These are phyloP conservation scores for Magnolia kwangsiensis DNA, from an alignment of 164 flowering plant genomes.

Conservation along the genomic window DNA sequence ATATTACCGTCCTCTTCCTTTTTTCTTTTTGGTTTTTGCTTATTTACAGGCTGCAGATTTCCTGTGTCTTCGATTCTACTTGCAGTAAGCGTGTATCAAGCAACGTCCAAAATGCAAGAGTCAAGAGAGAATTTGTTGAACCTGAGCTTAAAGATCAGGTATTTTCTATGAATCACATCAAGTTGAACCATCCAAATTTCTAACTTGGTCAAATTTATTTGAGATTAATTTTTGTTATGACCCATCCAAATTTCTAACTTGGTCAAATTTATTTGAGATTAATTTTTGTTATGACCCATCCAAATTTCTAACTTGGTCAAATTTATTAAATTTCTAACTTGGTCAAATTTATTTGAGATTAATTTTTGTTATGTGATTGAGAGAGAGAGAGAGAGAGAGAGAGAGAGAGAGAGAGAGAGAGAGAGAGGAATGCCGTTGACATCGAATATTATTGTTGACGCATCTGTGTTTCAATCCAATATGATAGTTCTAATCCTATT, in stretches of 20 bases:
- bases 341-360: no score
- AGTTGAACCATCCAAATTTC: no score
- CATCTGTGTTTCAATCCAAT: background rate
- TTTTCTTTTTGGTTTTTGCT: background rate
- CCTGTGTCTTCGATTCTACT: background rate
- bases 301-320: no score
- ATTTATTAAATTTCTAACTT: no score
- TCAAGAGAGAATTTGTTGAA: conserved; percentile 43
- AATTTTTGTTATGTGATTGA: no score
- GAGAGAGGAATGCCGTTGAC: background rate
- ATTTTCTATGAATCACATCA: conserved; percentile 6
- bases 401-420: no score
- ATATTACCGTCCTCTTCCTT: background rate
- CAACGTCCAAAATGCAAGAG: conserved; percentile 23
- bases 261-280: background rate
- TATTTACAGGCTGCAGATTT: background rate
- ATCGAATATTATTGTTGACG: background rate
- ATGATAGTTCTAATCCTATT: background rate
- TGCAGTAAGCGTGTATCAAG: conserved; percentile 46
- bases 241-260: no score
- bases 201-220: background rate
- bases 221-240: background rate
- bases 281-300: background rate
- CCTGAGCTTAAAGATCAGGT: conserved; percentile 52
- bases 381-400: no score